phyloP scores from a whole-genome alignment of 441 rosid genomes.

The Aleurites moluccanus region DNA sequence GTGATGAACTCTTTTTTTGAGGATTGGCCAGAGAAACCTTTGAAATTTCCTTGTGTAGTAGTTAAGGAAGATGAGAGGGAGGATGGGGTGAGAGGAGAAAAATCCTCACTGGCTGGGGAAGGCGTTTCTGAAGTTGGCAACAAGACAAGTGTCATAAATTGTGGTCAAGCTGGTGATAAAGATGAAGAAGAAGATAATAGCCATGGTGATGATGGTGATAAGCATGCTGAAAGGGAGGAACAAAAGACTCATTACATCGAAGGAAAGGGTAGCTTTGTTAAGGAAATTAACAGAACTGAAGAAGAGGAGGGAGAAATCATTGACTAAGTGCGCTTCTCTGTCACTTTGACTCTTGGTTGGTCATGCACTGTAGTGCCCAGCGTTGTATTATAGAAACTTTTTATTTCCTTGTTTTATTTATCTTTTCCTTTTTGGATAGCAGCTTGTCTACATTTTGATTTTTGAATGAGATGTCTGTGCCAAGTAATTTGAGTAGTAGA shows the following conservation, averaged over 20 bases:
- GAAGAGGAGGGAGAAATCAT: slow-evolving; percentile 65
- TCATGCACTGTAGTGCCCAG: background rate
- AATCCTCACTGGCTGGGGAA: slow-evolving; percentile 19
- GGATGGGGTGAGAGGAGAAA: slow-evolving; percentile 28
- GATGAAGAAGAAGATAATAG: background rate
- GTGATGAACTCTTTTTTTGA: slow-evolving; percentile 64
- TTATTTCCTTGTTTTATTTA: background rate
- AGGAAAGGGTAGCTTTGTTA: slow-evolving; percentile 9
- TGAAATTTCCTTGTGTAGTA: slow-evolving; percentile 54
- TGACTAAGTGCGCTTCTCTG: slow-evolving; percentile 30
- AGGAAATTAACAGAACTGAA: slow-evolving; percentile 19
- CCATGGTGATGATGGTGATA: slow-evolving; percentile 7
- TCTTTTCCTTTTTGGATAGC: background rate
- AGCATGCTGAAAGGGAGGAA: slow-evolving; percentile 14
- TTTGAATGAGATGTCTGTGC: background rate
- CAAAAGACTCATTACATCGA: background rate
- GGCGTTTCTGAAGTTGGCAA: slow-evolving; percentile 21
- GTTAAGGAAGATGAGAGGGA: slow-evolving; percentile 49
- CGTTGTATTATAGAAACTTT: background rate
- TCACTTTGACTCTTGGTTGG: no score
- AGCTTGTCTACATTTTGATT: background rate
- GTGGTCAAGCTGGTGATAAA: background rate
- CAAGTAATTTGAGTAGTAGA: no score
- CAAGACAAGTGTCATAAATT: slow-evolving; percentile 21
- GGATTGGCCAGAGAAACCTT: slow-evolving; percentile 57